A percentile compares a stretch with the other conserved stretches of the same genome.
Conservation (phyloP, 164 flowering plant genomes). For the Macadamia tetraphylla region DNA sequence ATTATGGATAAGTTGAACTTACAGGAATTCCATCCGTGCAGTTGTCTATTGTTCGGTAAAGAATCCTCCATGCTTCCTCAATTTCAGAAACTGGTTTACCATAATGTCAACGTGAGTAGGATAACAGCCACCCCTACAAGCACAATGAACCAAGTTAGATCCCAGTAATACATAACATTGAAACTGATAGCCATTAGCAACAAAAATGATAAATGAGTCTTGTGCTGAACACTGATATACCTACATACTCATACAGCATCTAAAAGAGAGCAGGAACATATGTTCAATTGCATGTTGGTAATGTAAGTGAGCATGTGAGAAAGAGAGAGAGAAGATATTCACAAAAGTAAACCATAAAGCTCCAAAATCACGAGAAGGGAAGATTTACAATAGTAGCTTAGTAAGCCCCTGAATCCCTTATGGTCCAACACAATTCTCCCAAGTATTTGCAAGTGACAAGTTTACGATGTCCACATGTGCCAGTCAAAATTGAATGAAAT, state of each 20-base stretch:
- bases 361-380: too few species aligned
- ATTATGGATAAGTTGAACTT: slow-evolving; percentile 7
- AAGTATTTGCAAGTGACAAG: too few species aligned
- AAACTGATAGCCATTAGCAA: neutral
- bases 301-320: neutral
- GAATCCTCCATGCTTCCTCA: slow-evolving; percentile 89
- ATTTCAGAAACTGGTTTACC: slow-evolving; percentile 58
- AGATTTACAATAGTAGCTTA: too few species aligned
- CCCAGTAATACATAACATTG: neutral
- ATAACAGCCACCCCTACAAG: slow-evolving; percentile 75
- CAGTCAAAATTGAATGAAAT: too few species aligned
- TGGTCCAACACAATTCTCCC: too few species aligned
- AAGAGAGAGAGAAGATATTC: neutral
- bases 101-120: slow-evolving; percentile 71
- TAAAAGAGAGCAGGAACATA: neutral
- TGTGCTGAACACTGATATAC: neutral
- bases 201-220: neutral
- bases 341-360: too few species aligned
- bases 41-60: slow-evolving; percentile 78
- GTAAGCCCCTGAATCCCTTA: too few species aligned
- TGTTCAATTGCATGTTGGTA: neutral
- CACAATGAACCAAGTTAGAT: slow-evolving; percentile 2
- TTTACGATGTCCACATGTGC: too few species aligned
- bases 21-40: slow-evolving; percentile 95
- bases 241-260: neutral